Evolutionary conservation across 371 early-diverging fungal species (phyloP).

Genomic region (Lichtheimia corymbifera): DNA sequence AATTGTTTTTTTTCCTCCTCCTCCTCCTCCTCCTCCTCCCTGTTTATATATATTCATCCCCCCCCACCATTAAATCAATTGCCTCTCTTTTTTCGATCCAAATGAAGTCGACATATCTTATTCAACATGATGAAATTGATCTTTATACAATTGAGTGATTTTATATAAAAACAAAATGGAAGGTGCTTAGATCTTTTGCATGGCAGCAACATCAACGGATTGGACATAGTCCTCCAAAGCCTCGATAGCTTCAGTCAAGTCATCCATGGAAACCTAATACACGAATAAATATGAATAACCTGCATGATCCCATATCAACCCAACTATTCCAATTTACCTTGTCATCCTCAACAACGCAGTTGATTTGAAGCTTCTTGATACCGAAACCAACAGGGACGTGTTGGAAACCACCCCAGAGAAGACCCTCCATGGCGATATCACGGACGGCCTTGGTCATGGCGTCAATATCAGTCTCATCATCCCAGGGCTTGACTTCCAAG

Average conservation of each 20-base stretch:
- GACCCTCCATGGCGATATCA: conserved; percentile 83
- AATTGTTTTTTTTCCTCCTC: neutral
- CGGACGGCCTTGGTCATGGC: conserved; percentile 77
- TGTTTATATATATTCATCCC: neutral
- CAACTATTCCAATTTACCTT: conserved; percentile 56
- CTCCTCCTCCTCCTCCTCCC: neutral
- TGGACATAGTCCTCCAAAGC: conserved; percentile 88
- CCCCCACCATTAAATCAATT: neutral
- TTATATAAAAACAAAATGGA: neutral
- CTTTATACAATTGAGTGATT: neutral
- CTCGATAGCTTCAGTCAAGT: conserved; percentile 76
- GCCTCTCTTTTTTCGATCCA: neutral
- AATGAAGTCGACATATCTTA: neutral
- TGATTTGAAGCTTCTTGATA: conserved; percentile 93
- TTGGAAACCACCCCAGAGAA: conserved; percentile 87
- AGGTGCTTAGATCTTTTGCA: conserved; percentile 87
- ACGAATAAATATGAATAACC: neutral
- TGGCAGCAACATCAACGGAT: conserved; percentile 90
- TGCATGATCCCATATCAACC: neutral
- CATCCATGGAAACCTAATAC: conserved; percentile 64
- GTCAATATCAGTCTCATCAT: conserved; percentile 90
- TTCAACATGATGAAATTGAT: neutral
- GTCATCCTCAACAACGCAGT: conserved; percentile 92
- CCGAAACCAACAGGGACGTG: conserved; percentile 88
- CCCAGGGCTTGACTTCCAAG: conserved; percentile 97